Conservation (phyloP, 2,329 filamentous ascomycete species). For the Lachnellula occidentalis region DNA sequence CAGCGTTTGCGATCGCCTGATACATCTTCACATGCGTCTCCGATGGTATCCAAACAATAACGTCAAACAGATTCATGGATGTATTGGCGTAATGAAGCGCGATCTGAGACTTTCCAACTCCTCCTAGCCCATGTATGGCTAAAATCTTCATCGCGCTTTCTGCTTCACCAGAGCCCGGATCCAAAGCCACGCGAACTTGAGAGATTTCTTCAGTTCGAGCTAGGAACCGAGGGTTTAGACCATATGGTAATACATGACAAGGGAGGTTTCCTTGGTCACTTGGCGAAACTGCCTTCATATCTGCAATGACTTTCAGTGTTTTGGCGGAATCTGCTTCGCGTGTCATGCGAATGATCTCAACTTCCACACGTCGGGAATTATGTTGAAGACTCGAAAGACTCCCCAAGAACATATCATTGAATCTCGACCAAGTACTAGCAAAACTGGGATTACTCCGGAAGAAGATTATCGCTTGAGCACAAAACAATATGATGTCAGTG, state of each 20-base stretch:
- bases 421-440: too few relatives aligned
- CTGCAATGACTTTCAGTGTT: constrained; percentile 7
- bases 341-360: constrained; percentile 9
- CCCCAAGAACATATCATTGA: constrained; percentile 12
- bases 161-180: not conserved
- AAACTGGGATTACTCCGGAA: constrained; percentile 25
- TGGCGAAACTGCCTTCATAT: constrained; percentile 1
- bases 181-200: too few relatives aligned
- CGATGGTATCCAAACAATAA: constrained; percentile 25
- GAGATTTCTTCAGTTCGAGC: not conserved
- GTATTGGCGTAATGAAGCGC: constrained; percentile 27
- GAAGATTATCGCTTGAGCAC: constrained; percentile 30
- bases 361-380: constrained; percentile 5
- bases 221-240: constrained; percentile 15
- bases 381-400: constrained; percentile 15
- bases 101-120: constrained; percentile 30
- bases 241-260: constrained; percentile 15
- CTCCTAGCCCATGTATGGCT: constrained; percentile 20
- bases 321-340: constrained; percentile 8
- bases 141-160: constrained; percentile 5
- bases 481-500: constrained; percentile 31
- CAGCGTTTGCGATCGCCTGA: constrained; percentile 12
- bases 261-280: constrained; percentile 6
- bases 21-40: constrained; percentile 21
- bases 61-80: constrained; percentile 19